Conservation (phyloP, 73 alveolate genomes). For the Chromera velia region DNA sequence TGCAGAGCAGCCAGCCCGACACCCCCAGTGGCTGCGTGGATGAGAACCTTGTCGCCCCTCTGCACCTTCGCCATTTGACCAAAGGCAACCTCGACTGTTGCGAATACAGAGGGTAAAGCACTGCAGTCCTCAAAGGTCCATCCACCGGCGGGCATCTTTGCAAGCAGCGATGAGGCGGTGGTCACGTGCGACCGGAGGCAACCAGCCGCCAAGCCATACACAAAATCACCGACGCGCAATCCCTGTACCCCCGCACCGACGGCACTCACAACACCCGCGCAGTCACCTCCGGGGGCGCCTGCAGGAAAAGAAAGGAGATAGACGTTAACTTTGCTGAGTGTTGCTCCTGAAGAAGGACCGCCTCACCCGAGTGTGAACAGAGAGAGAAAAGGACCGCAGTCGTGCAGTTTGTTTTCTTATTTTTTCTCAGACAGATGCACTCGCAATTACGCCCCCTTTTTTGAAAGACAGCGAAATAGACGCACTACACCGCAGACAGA, state of each 20-base stretch:
- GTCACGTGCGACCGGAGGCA: constrained; percentile 36
- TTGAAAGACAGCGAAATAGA: no score
- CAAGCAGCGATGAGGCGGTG: constrained; percentile 9
- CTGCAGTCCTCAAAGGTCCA: constrained; percentile 14
- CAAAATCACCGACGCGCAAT: constrained; percentile 24
- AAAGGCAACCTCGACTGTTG: constrained; percentile 26
- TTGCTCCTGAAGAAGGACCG: no score
- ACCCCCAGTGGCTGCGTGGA: constrained; percentile 44
- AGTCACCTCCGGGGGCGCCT: constrained; percentile 32
- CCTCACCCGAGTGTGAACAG: no score
- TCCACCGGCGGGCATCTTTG: constrained; percentile 16
- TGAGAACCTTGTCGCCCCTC: constrained; percentile 23
- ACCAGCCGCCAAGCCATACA: constrained; percentile 32
- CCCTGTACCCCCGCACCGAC: constrained; percentile 18
- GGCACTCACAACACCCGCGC: constrained; percentile 20
- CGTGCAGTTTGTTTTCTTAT: no score
- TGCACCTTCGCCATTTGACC: constrained; percentile 32
- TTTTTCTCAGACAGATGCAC: no score
- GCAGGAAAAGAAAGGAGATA: not conserved
- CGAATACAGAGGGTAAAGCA: constrained; percentile 30
- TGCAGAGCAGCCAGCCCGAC: constrained; percentile 41
- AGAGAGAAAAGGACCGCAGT: no score
- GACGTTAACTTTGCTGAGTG: not conserved
- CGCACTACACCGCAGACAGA: no score
- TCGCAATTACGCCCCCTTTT: no score